phyloP scores from a whole-genome alignment of 2,329 filamentous ascomycete species.

The Westerdykella ornata region DNA sequence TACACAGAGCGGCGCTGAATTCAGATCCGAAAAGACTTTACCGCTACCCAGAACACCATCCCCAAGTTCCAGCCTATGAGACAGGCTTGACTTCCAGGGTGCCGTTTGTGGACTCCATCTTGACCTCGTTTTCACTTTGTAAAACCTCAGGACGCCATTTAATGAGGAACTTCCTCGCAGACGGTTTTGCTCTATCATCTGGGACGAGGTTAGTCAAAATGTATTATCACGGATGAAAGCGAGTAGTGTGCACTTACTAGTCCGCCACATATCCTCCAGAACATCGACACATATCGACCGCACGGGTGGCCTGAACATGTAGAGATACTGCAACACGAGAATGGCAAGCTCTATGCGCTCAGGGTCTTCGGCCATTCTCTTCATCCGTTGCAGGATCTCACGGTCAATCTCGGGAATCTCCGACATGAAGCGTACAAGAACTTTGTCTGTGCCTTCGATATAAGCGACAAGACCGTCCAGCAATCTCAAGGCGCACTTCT shows the following conservation, averaged over 20 bases:
- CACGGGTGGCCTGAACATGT: slow-evolving; percentile 50
- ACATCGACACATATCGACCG: slow-evolving; percentile 53
- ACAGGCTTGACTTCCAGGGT: slow-evolving; percentile 25
- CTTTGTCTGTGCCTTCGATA: slow-evolving; percentile 82
- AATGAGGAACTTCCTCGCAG: slow-evolving; percentile 48
- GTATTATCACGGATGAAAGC: slow-evolving; percentile 2
- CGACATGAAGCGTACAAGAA: slow-evolving; percentile 82
- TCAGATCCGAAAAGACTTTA: too few species aligned
- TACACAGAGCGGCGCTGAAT: too few species aligned
- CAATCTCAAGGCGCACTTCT: slow-evolving; percentile 71
- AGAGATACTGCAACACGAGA: slow-evolving; percentile 50
- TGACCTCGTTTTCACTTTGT: slow-evolving; percentile 19
- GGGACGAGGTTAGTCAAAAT: neutral
- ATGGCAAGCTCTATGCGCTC: slow-evolving; percentile 55
- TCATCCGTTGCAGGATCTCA: slow-evolving; percentile 65
- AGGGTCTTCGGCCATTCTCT: slow-evolving; percentile 56
- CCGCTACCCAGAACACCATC: neutral
- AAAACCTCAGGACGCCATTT: slow-evolving; percentile 51
- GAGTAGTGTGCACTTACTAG: slow-evolving; percentile 36
- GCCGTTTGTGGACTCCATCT: slow-evolving; percentile 17
- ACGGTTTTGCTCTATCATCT: slow-evolving; percentile 43
- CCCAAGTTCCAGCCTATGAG: slow-evolving; percentile 4
- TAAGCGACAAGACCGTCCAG: slow-evolving; percentile 86
- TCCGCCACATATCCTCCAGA: slow-evolving; percentile 53
- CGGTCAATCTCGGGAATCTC: slow-evolving; percentile 77